phyloP scores from a whole-genome alignment of 768 basidiomycete genomes.

The Leccinellum rugosiceps region DNA sequence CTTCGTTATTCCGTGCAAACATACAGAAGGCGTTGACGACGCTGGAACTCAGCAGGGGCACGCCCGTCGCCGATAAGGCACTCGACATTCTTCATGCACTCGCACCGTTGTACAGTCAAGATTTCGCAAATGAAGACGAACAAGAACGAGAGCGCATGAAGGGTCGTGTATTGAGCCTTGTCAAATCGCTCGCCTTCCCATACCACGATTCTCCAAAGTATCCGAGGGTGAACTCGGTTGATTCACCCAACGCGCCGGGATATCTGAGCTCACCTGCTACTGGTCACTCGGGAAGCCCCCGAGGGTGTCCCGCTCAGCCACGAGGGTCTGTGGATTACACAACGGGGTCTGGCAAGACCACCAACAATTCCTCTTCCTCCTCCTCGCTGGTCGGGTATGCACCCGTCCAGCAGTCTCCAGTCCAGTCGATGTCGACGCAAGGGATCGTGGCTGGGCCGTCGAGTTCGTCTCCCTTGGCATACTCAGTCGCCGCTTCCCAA shows the following conservation, averaged over 20 bases:
- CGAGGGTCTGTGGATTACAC: slow-evolving; percentile 29
- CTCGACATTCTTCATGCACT: slow-evolving; percentile 68
- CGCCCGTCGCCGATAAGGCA: slow-evolving; percentile 71
- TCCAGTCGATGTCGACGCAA: slow-evolving; percentile 21
- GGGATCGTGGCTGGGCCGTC: slow-evolving; percentile 18
- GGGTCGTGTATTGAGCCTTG: slow-evolving; percentile 57
- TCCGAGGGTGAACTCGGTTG: slow-evolving; percentile 43
- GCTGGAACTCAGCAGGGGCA: slow-evolving; percentile 62
- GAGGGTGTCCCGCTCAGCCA: slow-evolving; percentile 17
- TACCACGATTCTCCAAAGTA: slow-evolving; percentile 66
- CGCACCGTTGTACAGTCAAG: slow-evolving; percentile 68
- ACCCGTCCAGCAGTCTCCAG: slow-evolving; percentile 19
- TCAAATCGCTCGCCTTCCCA: slow-evolving; percentile 78
- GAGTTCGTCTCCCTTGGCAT: slow-evolving; percentile 23
- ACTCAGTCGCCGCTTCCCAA: slow-evolving; percentile 20
- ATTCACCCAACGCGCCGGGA: slow-evolving; percentile 47
- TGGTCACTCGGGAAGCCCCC: slow-evolving; percentile 58
- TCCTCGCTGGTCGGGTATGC: slow-evolving; percentile 28
- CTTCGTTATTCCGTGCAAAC: slow-evolving; percentile 70
- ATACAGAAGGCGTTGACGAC: slow-evolving; percentile 67
- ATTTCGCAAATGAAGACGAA: slow-evolving; percentile 48
- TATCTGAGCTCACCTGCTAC: slow-evolving; percentile 53
- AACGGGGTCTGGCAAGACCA: slow-evolving; percentile 15
- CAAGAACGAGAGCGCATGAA: slow-evolving; percentile 60
- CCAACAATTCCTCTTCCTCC: slow-evolving; percentile 17